phyloP scores from a whole-genome alignment of 495 filamentous ascomycete species.

The Saxispiralis lemnorum region DNA sequence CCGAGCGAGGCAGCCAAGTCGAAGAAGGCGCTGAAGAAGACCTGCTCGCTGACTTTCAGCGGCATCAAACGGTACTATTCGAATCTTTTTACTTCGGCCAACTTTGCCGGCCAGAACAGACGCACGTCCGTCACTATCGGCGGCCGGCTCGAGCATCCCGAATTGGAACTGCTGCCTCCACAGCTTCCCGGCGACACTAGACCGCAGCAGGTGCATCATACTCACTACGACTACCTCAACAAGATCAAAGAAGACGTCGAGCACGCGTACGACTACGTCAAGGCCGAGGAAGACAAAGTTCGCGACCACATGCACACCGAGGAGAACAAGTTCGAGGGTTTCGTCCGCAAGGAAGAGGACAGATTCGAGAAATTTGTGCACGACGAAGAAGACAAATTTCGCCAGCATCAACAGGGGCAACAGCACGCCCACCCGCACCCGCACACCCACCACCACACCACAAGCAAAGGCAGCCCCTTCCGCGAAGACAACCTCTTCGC shows the following conservation, averaged over 20 bases:
- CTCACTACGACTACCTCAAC: conserved; percentile 1
- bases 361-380: neutral
- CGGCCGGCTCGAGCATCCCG: conserved; percentile 16
- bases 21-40: conserved; percentile 2
- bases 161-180: conserved; percentile 17
- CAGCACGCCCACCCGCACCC: neutral
- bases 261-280: neutral
- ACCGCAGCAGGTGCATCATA: conserved; percentile 5
- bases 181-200: conserved; percentile 2
- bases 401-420: neutral
- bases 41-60: conserved; percentile 11
- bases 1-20: too few species aligned
- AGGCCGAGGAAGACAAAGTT: conserved; percentile 1
- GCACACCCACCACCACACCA: neutral
- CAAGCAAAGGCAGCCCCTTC: conserved; percentile 1
- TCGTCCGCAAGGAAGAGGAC: conserved; percentile 2
- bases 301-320: neutral
- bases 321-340: neutral
- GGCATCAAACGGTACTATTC: conserved; percentile 10
- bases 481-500: conserved; percentile 3
- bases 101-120: conserved; percentile 5
- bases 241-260: conserved; percentile 6
- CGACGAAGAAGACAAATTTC: neutral
- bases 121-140: conserved; percentile 13
- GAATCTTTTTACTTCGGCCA: conserved; percentile 5